Conservation (phyloP, 2,329 filamentous ascomycete genomes). For the Xylaria polymorpha region DNA sequence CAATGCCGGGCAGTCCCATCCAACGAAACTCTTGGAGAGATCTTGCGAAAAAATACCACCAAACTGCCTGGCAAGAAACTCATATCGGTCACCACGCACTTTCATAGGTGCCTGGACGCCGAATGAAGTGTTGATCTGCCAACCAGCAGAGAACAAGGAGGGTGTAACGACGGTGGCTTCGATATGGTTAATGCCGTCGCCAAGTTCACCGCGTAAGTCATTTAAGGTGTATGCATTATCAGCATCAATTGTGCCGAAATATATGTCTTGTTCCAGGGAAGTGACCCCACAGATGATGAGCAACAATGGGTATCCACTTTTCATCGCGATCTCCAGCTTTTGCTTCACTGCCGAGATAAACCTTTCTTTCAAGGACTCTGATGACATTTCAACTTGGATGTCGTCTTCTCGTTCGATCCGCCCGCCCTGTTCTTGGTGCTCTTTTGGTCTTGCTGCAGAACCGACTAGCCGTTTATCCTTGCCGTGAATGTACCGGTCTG, state of each 20-base stretch:
- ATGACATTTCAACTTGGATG: slow-evolving; percentile 42
- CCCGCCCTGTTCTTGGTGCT: neutral
- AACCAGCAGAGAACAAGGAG: slow-evolving; percentile 48
- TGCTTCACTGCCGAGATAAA: slow-evolving; percentile 39
- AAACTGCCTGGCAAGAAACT: slow-evolving; percentile 46
- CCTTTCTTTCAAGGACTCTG: slow-evolving; percentile 34
- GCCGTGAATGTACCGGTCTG: slow-evolving; percentile 44
- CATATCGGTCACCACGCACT: slow-evolving; percentile 27
- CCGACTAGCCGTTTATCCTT: slow-evolving; percentile 42
- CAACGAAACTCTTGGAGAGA: slow-evolving; percentile 34
- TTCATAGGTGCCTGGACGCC: slow-evolving; percentile 13
- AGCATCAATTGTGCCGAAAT: slow-evolving; percentile 38
- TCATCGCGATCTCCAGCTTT: slow-evolving; percentile 36
- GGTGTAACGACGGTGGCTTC: slow-evolving; percentile 45
- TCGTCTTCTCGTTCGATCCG: slow-evolving; percentile 35
- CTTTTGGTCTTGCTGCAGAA: slow-evolving; percentile 22
- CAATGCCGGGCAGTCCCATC: slow-evolving; percentile 43
- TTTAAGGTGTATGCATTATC: slow-evolving; percentile 34
- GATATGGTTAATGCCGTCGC: slow-evolving; percentile 32
- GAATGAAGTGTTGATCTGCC: slow-evolving; percentile 48
- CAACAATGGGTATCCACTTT: slow-evolving; percentile 37
- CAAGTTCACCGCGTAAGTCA: slow-evolving; percentile 40
- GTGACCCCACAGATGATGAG: slow-evolving; percentile 48
- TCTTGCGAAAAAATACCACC: slow-evolving; percentile 46
- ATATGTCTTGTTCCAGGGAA: slow-evolving; percentile 48